These are phyloP conservation scores for Madurella mycetomatis DNA, from an alignment of 2,329 filamentous ascomycete species.

Conservation along the genomic window DNA sequence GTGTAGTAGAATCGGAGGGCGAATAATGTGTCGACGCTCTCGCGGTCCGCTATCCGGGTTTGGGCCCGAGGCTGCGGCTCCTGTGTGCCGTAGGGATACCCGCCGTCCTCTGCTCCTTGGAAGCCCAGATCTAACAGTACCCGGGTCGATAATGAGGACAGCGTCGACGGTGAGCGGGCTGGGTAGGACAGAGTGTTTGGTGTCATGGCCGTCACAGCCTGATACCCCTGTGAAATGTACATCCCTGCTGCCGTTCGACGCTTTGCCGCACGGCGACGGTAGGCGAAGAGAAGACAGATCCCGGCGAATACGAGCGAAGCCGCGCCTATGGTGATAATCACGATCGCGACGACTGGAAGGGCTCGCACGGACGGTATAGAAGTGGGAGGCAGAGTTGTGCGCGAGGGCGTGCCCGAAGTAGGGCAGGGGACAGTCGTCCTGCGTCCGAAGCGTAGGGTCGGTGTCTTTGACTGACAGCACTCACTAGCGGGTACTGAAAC, in stretches of 20 bases:
- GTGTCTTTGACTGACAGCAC: constrained; percentile 5
- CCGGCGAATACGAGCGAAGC: constrained; percentile 3
- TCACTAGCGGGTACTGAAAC: constrained; percentile 4
- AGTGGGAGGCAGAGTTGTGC: neutral
- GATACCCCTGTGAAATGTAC: constrained; percentile 3
- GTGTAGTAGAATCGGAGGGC: constrained; percentile 16
- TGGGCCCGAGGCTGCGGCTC: neutral
- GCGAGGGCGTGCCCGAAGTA: neutral
- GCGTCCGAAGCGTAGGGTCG: neutral
- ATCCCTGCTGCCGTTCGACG: constrained; percentile 3
- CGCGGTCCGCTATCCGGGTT: constrained; percentile 1
- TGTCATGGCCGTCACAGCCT: neutral
- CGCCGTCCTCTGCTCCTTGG: neutral
- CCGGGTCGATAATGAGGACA: constrained; percentile 11
- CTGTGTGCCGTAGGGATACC: neutral
- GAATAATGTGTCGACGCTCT: constrained; percentile 17
- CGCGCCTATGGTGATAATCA: constrained; percentile 5
- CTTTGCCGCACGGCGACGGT: constrained; percentile 5
- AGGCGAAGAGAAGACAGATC: constrained; percentile 7
- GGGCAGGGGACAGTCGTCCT: neutral
- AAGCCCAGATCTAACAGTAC: constrained; percentile 6
- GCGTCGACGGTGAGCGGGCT: neutral
- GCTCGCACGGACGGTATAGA: neutral
- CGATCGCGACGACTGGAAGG: constrained; percentile 1
- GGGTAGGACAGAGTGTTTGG: constrained; percentile 3